Evolutionary conservation across 345 rosid genomes (phyloP).

Genomic region (Euphorbia peplus): DNA sequence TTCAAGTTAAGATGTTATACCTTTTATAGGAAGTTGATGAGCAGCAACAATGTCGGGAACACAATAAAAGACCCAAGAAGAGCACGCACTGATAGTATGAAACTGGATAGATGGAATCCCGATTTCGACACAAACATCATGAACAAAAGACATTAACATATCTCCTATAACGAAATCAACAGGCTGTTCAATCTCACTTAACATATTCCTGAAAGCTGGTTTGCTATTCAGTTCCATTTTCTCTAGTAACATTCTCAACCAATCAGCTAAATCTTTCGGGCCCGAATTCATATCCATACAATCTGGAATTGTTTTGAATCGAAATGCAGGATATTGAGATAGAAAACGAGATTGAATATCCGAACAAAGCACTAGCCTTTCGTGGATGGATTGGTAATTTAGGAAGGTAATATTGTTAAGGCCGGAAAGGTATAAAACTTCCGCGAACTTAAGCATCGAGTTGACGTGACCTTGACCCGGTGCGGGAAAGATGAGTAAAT

Average conservation of each 20-base stretch:
- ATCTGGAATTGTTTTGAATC: conserved; percentile 36
- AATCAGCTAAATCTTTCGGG: conserved; percentile 1
- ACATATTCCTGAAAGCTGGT: conserved; percentile 21
- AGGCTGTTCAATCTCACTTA: conserved; percentile 7
- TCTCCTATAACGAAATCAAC: conserved; percentile 39
- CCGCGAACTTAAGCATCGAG: conserved; percentile 61
- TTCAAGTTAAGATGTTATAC: conserved; percentile 8
- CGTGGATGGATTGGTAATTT: conserved; percentile 37
- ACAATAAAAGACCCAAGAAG: conserved; percentile 10
- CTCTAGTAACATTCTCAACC: conserved; percentile 17
- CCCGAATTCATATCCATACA: conserved; percentile 33
- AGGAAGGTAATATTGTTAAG: conserved; percentile 48
- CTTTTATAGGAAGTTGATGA: conserved; percentile 40
- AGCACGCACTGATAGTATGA: conserved; percentile 14
- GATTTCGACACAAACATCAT: conserved; percentile 34
- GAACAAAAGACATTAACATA: conserved; percentile 26
- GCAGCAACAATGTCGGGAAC: conserved; percentile 39
- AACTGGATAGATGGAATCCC: conserved; percentile 31
- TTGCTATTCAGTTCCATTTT: conserved; percentile 14
- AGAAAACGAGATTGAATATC: conserved; percentile 32
- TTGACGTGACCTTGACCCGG: conserved; percentile 66
- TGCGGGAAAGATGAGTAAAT: conserved; percentile 51
- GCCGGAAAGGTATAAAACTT: conserved; percentile 31
- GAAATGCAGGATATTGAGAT: conserved; percentile 28
- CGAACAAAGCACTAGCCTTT: conserved; percentile 22